Base-by-base conservation (phyloP, 495 filamentous ascomycete species). In the Melanomma pulvis-pyrius region DNA sequence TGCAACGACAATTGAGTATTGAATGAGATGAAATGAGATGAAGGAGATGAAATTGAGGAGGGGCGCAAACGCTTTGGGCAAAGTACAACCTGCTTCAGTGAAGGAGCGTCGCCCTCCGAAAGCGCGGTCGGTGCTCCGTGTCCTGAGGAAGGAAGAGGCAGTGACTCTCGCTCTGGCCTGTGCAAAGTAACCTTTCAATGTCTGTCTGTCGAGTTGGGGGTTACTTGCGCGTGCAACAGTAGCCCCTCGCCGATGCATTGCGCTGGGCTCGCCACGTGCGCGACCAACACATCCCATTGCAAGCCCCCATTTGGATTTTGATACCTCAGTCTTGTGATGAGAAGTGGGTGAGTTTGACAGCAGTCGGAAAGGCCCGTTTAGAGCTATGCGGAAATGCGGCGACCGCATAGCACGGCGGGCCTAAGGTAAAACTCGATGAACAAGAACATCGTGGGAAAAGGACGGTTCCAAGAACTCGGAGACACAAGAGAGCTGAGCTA, bases 51-150 rank as follows among this genome's bases (percentile, higher is more conserved):
- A 24, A 21, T 6, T 30, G 19, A 22, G 39, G 22, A 32, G 13
- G 28, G 49, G 30, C 19, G 21, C 5, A 6, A 21, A 21, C 17
- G 21, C 13, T 46, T 28, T 7, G 24, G 4, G 11, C 2, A 22
- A 12, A 36, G 30, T 19, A 11, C 26, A 49, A 26, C 9, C 60
- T 63, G 28, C 6, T 58, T 47, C 41, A 65, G 34, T 46, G 24
- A 59, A 51, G 51, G 53, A 65, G 46, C 44, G 8, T 26, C 29
- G 41, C 36, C 19, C 54, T 52, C 41, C 62, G 53, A 58, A 46
- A 28, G 61, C 26, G 41, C 49, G 22, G 4, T 30, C 4, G 25
- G 53, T 34, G 54, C 62, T 19, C 62, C 53, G 54, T 59, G 62
- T 41, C 21, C 47, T 44, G 34, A 39, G 30, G 44, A n/a, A 19